Evolutionary conservation across 345 rosid species (phyloP).

Genomic region (Boechera retrofracta): DNA sequence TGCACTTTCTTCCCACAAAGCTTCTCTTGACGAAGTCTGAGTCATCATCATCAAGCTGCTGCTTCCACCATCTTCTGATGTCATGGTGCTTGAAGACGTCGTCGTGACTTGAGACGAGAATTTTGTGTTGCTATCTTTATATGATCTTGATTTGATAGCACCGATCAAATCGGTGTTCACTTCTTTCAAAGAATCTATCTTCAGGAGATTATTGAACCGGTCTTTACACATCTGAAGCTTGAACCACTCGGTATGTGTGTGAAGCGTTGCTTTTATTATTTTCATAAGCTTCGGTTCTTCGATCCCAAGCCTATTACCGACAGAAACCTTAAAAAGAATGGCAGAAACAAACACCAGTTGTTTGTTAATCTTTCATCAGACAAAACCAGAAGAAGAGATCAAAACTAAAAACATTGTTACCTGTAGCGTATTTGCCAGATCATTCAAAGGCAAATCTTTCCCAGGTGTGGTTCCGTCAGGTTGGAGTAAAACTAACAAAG

Average conservation of each 20-base stretch:
- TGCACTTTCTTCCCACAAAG: conserved; percentile 78
- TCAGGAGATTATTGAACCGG: conserved; percentile 62
- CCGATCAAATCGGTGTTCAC: conserved; percentile 57
- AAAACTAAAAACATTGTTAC: conserved; percentile 45
- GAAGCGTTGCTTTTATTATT: conserved; percentile 85
- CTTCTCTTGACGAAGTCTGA: conserved; percentile 72
- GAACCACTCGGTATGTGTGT: conserved; percentile 87
- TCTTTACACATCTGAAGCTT: conserved; percentile 95
- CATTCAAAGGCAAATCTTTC: conserved; percentile 70
- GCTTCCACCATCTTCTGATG: conserved; percentile 80
- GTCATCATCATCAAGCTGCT: conserved; percentile 49
- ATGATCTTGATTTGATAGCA: conserved; percentile 60
- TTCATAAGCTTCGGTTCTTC: conserved; percentile 93
- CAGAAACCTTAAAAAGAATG: conserved; percentile 59
- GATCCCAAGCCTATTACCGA: conserved; percentile 79
- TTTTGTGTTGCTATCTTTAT: conserved; percentile 67
- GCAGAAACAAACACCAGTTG: conserved; percentile 17
- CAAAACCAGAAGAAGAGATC: conserved; percentile 12
- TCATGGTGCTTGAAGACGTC: conserved; percentile 64
- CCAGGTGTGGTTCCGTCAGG: conserved; percentile 61
- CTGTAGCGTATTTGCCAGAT: conserved; percentile 88
- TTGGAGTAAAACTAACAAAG: conserved; percentile 72
- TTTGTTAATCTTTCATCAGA: conserved; percentile 10
- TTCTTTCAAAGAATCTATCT: conserved; percentile 79
- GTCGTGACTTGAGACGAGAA: conserved; percentile 84